Evolutionary conservation across 2,329 filamentous ascomycete genomes (phyloP).

Genomic region (Pestalotiopsis sp.): DNA sequence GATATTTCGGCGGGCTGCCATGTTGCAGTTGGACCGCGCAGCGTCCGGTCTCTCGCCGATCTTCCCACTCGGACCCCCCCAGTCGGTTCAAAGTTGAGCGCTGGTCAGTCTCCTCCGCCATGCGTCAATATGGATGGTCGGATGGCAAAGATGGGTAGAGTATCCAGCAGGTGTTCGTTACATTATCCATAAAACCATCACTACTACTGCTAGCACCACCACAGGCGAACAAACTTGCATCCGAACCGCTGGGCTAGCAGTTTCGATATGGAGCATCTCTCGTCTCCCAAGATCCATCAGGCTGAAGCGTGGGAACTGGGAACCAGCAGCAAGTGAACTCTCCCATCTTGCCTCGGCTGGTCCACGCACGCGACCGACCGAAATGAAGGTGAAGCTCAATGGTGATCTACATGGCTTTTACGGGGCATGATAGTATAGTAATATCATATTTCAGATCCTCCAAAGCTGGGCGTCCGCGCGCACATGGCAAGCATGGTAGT

Average conservation of each 20-base stretch:
- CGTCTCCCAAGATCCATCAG: neutral
- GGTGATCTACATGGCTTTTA: neutral
- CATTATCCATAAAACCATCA: neutral
- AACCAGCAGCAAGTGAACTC: neutral
- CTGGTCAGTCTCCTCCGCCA: neutral
- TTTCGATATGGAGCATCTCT: neutral
- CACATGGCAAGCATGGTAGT: no score
- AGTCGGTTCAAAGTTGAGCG: neutral
- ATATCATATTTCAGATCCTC: neutral
- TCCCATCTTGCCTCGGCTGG: neutral
- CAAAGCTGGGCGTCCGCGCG: neutral
- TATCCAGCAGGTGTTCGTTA: neutral
- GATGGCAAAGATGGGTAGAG: neutral
- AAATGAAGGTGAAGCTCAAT: neutral
- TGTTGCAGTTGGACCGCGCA: neutral
- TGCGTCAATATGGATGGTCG: neutral
- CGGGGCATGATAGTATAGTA: neutral
- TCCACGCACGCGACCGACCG: neutral
- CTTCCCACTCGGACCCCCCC: neutral
- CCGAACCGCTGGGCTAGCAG: neutral
- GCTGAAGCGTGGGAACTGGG: neutral
- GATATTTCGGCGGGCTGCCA: neutral
- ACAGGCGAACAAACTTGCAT: neutral
- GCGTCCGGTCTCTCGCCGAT: conserved; percentile 9
- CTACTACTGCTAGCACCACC: neutral